phyloP scores from a whole-genome alignment of 805 yeast genomes.

The Jamesozyma jinghongensis region DNA sequence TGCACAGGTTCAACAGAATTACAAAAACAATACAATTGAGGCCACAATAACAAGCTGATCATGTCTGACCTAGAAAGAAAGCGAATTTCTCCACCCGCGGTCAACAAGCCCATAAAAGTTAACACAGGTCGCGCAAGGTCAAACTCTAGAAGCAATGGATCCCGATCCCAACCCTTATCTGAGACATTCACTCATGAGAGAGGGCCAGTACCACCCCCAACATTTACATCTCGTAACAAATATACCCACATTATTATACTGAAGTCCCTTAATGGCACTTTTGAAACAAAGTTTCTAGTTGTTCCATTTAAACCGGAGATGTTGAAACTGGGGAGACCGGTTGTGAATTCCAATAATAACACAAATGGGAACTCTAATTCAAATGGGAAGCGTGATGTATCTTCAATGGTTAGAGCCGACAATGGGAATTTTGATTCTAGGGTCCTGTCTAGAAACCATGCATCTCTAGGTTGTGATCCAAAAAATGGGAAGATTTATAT shows the following conservation, averaged over 20 bases:
- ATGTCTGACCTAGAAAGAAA: slow-evolving; percentile 6
- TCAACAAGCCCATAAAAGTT: background rate
- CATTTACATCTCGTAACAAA: slow-evolving; percentile 18
- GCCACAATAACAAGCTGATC: background rate
- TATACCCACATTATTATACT: slow-evolving; percentile 58
- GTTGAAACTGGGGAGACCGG: slow-evolving; percentile 83
- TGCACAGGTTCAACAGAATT: background rate
- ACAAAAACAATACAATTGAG: background rate
- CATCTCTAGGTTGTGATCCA: slow-evolving; percentile 72
- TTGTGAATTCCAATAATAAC: slow-evolving; percentile 30
- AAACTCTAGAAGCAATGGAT: slow-evolving; percentile 23
- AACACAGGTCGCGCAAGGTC: slow-evolving; percentile 20
- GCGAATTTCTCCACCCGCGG: slow-evolving; percentile 1
- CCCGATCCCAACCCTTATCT: slow-evolving; percentile 8
- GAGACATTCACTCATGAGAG: slow-evolving; percentile 6
- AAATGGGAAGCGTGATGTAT: slow-evolving; percentile 9
- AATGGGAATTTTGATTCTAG: slow-evolving; percentile 94
- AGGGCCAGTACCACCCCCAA: slow-evolving; percentile 4
- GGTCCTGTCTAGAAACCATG: slow-evolving; percentile 88
- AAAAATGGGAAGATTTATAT: slow-evolving; percentile 57
- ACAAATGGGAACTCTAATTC: slow-evolving; percentile 42
- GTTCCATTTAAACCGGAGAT: slow-evolving; percentile 80
- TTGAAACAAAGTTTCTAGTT: slow-evolving; percentile 65
- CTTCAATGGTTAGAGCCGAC: slow-evolving; percentile 43
- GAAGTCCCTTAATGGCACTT: slow-evolving; percentile 70